Conservation (phyloP, 371 early-diverging fungal species). For the Apophysomyces trapeziformis region DNA sequence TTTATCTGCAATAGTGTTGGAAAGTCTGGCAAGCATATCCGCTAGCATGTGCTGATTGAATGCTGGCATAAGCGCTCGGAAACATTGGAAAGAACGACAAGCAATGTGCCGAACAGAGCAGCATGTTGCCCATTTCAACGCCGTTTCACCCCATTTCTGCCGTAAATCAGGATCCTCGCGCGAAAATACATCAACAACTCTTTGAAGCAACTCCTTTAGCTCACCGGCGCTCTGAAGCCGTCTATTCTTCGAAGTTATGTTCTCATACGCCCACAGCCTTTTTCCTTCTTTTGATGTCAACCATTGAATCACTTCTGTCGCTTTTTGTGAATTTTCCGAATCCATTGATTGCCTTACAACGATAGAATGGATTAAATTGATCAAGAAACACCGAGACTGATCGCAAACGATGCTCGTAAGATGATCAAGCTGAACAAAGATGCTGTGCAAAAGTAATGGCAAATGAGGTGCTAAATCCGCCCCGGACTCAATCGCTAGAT, state of each 20-base stretch:
- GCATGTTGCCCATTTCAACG: constrained; percentile 89
- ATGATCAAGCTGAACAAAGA: constrained; percentile 84
- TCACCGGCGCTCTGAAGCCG: constrained; percentile 50
- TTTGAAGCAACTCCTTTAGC: constrained; percentile 40
- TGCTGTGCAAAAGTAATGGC: constrained; percentile 74
- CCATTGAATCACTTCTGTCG: constrained; percentile 65
- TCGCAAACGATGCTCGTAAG: constrained; percentile 79
- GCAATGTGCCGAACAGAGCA: constrained; percentile 93
- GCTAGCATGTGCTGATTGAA: constrained; percentile 83
- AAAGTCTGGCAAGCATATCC: constrained; percentile 82
- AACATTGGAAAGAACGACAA: constrained; percentile 87
- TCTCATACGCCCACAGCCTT: constrained; percentile 82
- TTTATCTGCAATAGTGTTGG: constrained; percentile 84
- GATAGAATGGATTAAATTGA: constrained; percentile 80
- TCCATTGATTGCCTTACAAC: constrained; percentile 65
- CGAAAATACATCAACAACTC: constrained; percentile 59
- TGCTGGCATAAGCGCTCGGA: constrained; percentile 77
- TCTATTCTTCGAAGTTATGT: constrained; percentile 67
- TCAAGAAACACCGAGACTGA: constrained; percentile 78
- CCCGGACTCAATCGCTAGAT: constrained; percentile 81
- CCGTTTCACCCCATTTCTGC: constrained; percentile 86
- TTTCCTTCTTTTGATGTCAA: constrained; percentile 76
- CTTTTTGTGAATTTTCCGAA: constrained; percentile 58
- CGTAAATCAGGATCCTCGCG: constrained; percentile 69
- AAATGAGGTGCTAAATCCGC: constrained; percentile 69